Conservation (phyloP, 768 basidiomycete species). For the Leccinum sublutescens region DNA sequence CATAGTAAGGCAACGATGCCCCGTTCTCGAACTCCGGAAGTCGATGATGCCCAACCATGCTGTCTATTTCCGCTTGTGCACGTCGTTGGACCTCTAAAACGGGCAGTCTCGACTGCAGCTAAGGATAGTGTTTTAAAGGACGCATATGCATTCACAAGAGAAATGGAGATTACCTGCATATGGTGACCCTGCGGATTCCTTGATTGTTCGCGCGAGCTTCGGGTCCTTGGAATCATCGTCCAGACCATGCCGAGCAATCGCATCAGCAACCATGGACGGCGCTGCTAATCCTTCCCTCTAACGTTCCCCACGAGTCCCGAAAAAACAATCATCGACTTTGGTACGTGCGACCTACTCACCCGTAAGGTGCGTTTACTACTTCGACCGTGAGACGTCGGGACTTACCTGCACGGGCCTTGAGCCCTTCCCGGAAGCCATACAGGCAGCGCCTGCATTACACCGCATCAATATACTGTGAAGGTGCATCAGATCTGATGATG, state of each 20-base stretch:
- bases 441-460: neutral
- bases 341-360: neutral
- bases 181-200: constrained; percentile 3
- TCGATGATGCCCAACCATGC: neutral
- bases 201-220: neutral
- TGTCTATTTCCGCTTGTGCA: neutral
- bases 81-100: neutral
- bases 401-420: neutral
- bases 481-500: too few relatives aligned
- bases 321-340: neutral
- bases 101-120: neutral
- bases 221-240: neutral
- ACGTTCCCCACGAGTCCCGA: neutral
- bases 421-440: neutral
- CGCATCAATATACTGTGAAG: too few relatives aligned
- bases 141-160: neutral
- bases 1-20: neutral
- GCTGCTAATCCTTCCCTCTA: neutral
- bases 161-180: constrained; percentile 15
- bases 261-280: neutral
- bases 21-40: neutral
- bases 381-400: neutral
- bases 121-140: neutral
- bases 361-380: neutral
- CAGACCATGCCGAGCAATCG: neutral